Conservation (phyloP, 805 yeast species). For the Cyberlindnera americana region DNA sequence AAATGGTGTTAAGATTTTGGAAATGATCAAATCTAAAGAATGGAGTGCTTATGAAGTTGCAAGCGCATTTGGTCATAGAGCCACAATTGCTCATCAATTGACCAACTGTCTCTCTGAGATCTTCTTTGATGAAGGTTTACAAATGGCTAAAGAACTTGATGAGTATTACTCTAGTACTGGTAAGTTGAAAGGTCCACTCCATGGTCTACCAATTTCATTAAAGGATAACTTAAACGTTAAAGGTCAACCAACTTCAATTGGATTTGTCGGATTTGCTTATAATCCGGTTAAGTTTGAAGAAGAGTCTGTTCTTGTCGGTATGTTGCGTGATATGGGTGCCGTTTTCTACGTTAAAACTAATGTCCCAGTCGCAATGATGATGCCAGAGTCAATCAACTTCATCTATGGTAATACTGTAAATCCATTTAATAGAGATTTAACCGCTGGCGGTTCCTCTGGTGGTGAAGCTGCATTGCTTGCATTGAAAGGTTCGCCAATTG, state of each 20-base stretch:
- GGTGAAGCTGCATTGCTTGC: slow-evolving; percentile 50
- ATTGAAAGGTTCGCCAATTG: slow-evolving; percentile 44
- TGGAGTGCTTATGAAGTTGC: slow-evolving; percentile 45
- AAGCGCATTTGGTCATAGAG: slow-evolving; percentile 54
- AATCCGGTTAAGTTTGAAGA: slow-evolving; percentile 32
- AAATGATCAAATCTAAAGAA: slow-evolving; percentile 30
- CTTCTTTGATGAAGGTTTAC: slow-evolving; percentile 55
- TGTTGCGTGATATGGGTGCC: slow-evolving; percentile 46
- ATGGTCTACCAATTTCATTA: slow-evolving; percentile 63
- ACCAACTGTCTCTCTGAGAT: slow-evolving; percentile 33
- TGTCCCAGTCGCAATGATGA: slow-evolving; percentile 49
- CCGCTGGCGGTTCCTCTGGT: slow-evolving; percentile 54
- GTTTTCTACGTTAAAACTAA: slow-evolving; percentile 53
- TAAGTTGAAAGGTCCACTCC: slow-evolving; percentile 57
- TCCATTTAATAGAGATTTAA: slow-evolving; percentile 40
- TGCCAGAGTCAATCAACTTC: slow-evolving; percentile 43
- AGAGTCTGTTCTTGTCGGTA: slow-evolving; percentile 38
- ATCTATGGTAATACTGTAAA: slow-evolving; percentile 45
- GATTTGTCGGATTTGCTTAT: slow-evolving; percentile 42
- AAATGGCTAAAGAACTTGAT: slow-evolving; percentile 53
- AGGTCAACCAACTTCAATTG: slow-evolving; percentile 48
- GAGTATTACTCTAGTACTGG: slow-evolving; percentile 45
- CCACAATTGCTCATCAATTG: slow-evolving; percentile 56
- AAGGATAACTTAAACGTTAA: slow-evolving; percentile 41
- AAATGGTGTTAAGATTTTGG: slow-evolving; percentile 17